These are phyloP conservation scores for Macrophomina tecta DNA, from an alignment of 2,329 filamentous ascomycete species.

Conservation along the genomic window DNA sequence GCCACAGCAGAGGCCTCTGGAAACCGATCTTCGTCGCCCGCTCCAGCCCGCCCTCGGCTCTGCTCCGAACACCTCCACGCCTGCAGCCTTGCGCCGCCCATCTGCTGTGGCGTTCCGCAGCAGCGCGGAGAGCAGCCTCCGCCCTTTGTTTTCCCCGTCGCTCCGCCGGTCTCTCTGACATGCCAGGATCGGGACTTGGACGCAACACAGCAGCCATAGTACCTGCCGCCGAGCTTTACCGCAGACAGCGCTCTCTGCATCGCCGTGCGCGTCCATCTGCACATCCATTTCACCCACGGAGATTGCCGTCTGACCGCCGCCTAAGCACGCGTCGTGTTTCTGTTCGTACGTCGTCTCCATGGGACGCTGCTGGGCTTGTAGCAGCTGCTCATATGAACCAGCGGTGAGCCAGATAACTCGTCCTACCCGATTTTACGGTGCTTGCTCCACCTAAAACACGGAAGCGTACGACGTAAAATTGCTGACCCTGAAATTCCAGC, in stretches of 20 bases:
- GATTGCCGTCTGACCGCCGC: neutral
- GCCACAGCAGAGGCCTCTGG: neutral
- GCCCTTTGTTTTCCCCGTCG: neutral
- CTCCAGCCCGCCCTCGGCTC: slow-evolving; percentile 15
- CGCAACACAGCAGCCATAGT: neutral
- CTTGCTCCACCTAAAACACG: no score
- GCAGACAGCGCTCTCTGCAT: neutral
- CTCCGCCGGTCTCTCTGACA: slow-evolving; percentile 12
- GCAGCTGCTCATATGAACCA: no score
- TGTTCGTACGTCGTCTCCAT: no score
- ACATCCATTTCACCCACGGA: neutral
- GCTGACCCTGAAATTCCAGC: no score
- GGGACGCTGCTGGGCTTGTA: no score
- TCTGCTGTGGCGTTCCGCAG: neutral
- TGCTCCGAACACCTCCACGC: neutral
- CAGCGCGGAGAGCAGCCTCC: neutral
- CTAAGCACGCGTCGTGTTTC: no score
- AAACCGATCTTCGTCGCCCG: neutral
- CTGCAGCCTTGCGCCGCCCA: slow-evolving; percentile 17
- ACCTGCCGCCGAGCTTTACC: neutral
- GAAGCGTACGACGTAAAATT: no score
- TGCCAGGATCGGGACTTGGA: neutral
- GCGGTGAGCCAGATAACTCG: no score
- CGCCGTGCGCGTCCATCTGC: neutral
- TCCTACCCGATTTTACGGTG: neutral